A percentile compares a stretch with the other conserved stretches of the same genome.
phyloP scores from a whole-genome alignment of 78 protist species.

The Dictyostelium capitatum region DNA sequence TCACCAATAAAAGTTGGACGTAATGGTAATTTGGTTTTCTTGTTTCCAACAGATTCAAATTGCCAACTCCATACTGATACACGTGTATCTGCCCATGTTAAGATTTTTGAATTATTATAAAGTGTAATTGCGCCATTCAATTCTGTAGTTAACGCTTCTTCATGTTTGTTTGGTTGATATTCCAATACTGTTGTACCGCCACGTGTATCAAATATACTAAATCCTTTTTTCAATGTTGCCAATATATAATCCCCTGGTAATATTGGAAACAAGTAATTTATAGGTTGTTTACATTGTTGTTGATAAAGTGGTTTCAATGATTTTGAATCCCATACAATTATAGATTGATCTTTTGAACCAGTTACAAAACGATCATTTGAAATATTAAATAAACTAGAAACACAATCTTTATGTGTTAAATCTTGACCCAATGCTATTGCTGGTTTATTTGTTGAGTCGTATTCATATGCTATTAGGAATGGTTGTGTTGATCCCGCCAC shows the following conservation, averaged over 20 bases:
- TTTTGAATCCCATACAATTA: slow-evolving; percentile 51
- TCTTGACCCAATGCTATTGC: slow-evolving; percentile 21
- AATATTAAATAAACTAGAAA: slow-evolving; percentile 48
- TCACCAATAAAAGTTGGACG: slow-evolving; percentile 59
- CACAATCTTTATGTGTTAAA: slow-evolving; percentile 32
- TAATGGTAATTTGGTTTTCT: background rate
- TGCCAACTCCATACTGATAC: slow-evolving; percentile 58
- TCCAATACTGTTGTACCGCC: slow-evolving; percentile 53
- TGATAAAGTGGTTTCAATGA: background rate
- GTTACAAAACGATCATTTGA: slow-evolving; percentile 39
- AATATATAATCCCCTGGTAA: slow-evolving; percentile 22
- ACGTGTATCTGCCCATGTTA: slow-evolving; percentile 62
- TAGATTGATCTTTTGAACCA: slow-evolving; percentile 56
- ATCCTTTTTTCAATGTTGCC: slow-evolving; percentile 55
- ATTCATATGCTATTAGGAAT: slow-evolving; percentile 33
- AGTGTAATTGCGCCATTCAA: slow-evolving; percentile 54
- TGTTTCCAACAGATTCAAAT: background rate
- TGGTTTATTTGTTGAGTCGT: background rate
- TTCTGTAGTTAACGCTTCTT: slow-evolving; percentile 8
- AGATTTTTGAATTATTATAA: slow-evolving; percentile 40
- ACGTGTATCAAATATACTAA: slow-evolving; percentile 42
- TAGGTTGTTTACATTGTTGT: slow-evolving; percentile 31
- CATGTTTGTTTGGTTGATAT: background rate
- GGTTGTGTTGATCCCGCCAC: slow-evolving; percentile 20
- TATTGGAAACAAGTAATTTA: slow-evolving; percentile 39